Conservation (phyloP, 148 eudicot species). For the Vaccinium vitisidaea region DNA sequence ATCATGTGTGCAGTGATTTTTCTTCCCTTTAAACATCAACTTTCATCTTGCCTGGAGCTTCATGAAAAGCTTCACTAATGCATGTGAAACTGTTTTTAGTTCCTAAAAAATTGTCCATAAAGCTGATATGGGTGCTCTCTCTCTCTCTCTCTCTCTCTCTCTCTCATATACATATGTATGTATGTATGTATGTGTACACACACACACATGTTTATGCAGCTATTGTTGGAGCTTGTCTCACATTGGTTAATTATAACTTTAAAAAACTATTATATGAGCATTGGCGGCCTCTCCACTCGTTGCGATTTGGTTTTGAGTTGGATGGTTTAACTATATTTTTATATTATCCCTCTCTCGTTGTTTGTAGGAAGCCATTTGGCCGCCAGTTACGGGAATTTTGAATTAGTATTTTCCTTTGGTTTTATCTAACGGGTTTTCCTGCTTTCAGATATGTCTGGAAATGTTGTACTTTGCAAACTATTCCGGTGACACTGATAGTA, state of each 20-base stretch:
- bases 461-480: slow-evolving; percentile 94
- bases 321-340: too few relatives aligned
- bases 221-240: too few relatives aligned
- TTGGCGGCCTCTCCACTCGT: too few relatives aligned
- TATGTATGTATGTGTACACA: too few relatives aligned
- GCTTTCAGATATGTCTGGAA: slow-evolving; percentile 76
- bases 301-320: too few relatives aligned
- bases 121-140: background rate
- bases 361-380: background rate
- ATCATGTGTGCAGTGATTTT: background rate
- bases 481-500: slow-evolving; percentile 94
- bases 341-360: background rate
- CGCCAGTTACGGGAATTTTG: background rate
- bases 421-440: slow-evolving; percentile 11
- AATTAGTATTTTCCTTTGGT: background rate
- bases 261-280: too few relatives aligned
- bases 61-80: background rate
- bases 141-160: background rate
- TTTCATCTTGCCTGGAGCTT: background rate
- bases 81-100: background rate
- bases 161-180: background rate
- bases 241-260: too few relatives aligned
- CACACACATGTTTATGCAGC: too few relatives aligned
- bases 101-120: background rate
- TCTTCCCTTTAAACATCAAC: background rate